phyloP scores from a whole-genome alignment of 306 rosid genomes.

The Gastrolobium villosum region DNA sequence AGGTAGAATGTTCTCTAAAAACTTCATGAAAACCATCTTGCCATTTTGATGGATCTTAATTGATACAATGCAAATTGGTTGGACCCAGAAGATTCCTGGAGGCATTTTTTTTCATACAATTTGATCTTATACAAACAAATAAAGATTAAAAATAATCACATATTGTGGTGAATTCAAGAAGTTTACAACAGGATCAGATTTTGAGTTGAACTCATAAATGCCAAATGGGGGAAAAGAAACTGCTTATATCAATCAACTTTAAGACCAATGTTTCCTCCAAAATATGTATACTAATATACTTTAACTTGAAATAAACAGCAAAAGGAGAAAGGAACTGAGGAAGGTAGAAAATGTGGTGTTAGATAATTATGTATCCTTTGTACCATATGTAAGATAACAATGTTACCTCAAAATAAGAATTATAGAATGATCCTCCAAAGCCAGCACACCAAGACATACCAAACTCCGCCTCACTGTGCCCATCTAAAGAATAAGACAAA shows the following conservation, averaged over 20 bases:
- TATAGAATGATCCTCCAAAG: slow-evolving; percentile 90
- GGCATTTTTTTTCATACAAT: neutral
- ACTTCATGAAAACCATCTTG: neutral
- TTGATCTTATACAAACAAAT: neutral
- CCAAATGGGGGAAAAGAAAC: neutral
- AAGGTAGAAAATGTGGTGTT: neutral
- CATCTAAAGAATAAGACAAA: slow-evolving; percentile 64
- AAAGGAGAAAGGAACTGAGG: neutral
- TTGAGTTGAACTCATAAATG: neutral
- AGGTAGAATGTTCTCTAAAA: neutral
- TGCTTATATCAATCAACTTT: neutral
- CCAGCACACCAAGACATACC: slow-evolving; percentile 99
- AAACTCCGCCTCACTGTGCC: slow-evolving; percentile 93
- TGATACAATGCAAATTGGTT: slow-evolving; percentile 8
- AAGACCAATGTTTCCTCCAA: slow-evolving; percentile 11
- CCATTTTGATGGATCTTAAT: neutral
- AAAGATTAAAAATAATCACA: too few species aligned
- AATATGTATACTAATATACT: neutral
- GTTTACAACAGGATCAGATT: neutral
- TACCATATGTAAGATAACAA: slow-evolving; percentile 29
- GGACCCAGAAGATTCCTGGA: neutral
- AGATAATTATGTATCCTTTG: slow-evolving; percentile 9
- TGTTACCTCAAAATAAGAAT: slow-evolving; percentile 83
- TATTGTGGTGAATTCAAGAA: too few species aligned
- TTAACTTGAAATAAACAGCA: neutral